These are phyloP conservation scores for Tubosaeta brunneosetosa DNA, from an alignment of 768 basidiomycete genomes.

Conservation along the genomic window DNA sequence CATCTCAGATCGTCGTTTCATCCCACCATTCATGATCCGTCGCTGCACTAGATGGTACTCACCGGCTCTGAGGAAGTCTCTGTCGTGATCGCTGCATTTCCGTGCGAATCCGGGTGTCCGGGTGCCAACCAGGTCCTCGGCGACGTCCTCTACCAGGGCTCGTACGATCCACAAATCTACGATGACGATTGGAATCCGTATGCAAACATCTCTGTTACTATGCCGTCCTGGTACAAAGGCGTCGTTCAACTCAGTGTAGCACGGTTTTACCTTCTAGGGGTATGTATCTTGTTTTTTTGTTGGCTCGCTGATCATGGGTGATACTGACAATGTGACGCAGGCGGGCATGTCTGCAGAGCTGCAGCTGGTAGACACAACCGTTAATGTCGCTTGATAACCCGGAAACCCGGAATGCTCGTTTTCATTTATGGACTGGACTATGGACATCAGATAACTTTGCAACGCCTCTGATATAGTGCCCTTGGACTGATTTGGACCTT, in stretches of 20 bases:
- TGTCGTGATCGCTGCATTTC: constrained; percentile 2
- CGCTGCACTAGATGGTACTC: neutral
- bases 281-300: neutral
- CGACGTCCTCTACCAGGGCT: constrained; percentile 5
- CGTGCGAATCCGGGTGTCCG: neutral
- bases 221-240: constrained; percentile 4
- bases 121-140: constrained; percentile 3
- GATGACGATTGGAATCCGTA: neutral
- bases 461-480: neutral
- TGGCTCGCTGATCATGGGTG: neutral
- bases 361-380: neutral
- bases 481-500: neutral
- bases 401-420: neutral
- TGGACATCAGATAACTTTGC: neutral
- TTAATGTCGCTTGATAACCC: neutral
- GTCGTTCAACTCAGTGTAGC: neutral
- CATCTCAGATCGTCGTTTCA: too few species aligned
- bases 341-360: neutral
- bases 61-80: constrained; percentile 4
- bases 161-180: constrained; percentile 1
- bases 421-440: neutral
- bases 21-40: too few species aligned
- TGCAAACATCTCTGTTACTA: constrained; percentile 6
- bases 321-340: neutral
- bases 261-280: constrained; percentile 4